These are phyloP conservation scores for Hamamelis virginiana DNA, from an alignment of 164 flowering plant species.

Conservation along the genomic window DNA sequence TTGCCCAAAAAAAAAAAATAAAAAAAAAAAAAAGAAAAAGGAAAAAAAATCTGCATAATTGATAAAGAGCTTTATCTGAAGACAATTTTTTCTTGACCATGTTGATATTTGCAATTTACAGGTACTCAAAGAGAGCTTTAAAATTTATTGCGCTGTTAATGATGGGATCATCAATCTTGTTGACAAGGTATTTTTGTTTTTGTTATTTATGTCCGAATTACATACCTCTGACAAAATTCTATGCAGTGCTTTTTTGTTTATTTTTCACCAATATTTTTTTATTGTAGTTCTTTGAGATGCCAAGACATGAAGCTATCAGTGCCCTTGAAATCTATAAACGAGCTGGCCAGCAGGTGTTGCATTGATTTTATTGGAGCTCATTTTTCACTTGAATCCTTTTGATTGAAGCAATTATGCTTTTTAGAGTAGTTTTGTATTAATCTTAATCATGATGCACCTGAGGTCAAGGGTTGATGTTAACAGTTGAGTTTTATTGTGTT, in stretches of 20 bases:
- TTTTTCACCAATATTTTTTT: slow-evolving; percentile 2
- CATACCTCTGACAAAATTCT: neutral
- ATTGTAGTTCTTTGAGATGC: slow-evolving; percentile 98
- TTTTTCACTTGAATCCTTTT: neutral
- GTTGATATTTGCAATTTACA: slow-evolving; percentile 31
- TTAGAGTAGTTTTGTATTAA: too few relatives aligned
- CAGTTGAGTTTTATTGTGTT: neutral
- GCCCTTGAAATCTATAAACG: slow-evolving; percentile 93
- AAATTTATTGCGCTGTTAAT: slow-evolving; percentile 93
- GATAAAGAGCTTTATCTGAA: neutral
- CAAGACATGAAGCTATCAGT: slow-evolving; percentile 95
- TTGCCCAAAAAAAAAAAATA: too few relatives aligned
- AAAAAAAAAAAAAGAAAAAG: neutral
- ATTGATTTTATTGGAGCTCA: neutral
- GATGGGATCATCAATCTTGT: slow-evolving; percentile 98
- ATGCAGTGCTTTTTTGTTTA: neutral
- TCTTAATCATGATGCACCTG: too few relatives aligned
- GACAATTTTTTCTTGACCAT: neutral
- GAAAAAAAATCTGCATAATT: neutral
- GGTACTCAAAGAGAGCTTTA: slow-evolving; percentile 99
- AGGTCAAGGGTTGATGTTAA: too few relatives aligned
- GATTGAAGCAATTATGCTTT: too few relatives aligned
- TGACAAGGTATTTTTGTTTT: slow-evolving; percentile 67
- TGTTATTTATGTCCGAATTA: neutral
- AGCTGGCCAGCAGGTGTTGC: slow-evolving; percentile 91